Percentiles rank a stretch among this genome's conserved stretches.
These are phyloP conservation scores for Alloascoidea africana DNA, from an alignment of 805 yeast genomes.

Conservation along the genomic window DNA sequence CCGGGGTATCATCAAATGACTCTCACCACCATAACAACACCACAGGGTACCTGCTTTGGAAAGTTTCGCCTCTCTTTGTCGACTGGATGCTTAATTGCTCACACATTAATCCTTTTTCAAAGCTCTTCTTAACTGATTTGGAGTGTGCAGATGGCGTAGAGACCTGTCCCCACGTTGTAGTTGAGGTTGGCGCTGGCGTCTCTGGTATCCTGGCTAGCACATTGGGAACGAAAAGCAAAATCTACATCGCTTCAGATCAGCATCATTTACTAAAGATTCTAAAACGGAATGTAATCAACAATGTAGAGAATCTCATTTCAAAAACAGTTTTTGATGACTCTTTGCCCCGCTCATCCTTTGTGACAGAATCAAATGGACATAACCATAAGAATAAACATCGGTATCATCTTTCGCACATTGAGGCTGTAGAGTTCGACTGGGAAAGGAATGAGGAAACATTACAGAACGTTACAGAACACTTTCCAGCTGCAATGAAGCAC, in stretches of 20 bases:
- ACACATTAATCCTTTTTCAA: conserved; percentile 15
- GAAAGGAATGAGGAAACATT: conserved; percentile 24
- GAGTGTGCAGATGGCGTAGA: too few relatives aligned
- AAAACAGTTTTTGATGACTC: conserved; percentile 3
- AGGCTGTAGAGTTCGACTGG: conserved; percentile 39
- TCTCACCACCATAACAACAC: conserved; percentile 22
- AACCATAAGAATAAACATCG: conserved; percentile 2
- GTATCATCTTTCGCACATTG: conserved; percentile 13
- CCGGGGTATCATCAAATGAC: conserved; percentile 11
- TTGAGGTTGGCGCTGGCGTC: conserved; percentile 42
- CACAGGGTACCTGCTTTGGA: conserved; percentile 45
- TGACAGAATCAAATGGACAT: conserved; percentile 10
- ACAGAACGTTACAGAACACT: conserved; percentile 7
- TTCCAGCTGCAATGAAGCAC: not conserved
- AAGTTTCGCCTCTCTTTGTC: conserved; percentile 23
- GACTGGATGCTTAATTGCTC: conserved; percentile 27
- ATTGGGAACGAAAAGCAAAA: conserved; percentile 15
- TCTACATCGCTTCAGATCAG: conserved; percentile 36
- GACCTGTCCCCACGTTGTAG: conserved; percentile 18
- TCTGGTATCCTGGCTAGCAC: conserved; percentile 28
- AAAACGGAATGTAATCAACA: conserved; percentile 23
- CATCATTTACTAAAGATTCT: conserved; percentile 29
- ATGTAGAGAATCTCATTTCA: conserved; percentile 13
- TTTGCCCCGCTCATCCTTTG: not conserved
- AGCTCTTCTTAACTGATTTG: not conserved